Evolutionary conservation across 257 asterid species (phyloP).

Genomic region (Nemophila menziesii): DNA sequence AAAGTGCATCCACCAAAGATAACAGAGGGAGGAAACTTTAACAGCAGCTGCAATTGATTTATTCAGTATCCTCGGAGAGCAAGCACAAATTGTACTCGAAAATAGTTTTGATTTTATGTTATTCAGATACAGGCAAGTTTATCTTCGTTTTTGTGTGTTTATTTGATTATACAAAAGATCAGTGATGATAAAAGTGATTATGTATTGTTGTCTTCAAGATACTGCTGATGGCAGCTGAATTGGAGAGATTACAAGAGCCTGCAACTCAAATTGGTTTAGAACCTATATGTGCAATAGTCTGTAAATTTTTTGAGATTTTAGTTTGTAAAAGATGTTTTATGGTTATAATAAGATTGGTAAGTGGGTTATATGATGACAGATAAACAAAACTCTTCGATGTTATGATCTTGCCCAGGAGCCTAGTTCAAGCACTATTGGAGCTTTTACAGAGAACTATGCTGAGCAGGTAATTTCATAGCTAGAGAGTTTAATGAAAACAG

Average conservation of each 20-base stretch:
- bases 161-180: no score
- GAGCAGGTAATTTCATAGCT: slow-evolving; percentile 94
- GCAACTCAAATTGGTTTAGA: slow-evolving; percentile 97
- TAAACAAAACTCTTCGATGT: slow-evolving; percentile 89
- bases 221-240: slow-evolving; percentile 92
- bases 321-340: no score
- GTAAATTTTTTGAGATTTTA: slow-evolving; percentile 7
- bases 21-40: slow-evolving; percentile 88
- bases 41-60: slow-evolving; percentile 98
- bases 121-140: slow-evolving; percentile 85
- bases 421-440: slow-evolving; percentile 86
- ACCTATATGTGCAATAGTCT: slow-evolving; percentile 87
- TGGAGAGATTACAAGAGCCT: slow-evolving; percentile 86
- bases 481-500: no score
- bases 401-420: slow-evolving; percentile 92
- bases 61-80: slow-evolving; percentile 95
- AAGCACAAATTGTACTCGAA: slow-evolving; percentile 89
- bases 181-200: not conserved
- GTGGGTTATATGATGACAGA: slow-evolving; percentile 28
- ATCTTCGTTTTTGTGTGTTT: no score
- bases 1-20: slow-evolving; percentile 94
- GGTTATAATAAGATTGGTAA: no score
- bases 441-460: slow-evolving; percentile 87
- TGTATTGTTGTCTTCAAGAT: slow-evolving; percentile 40
- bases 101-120: slow-evolving; percentile 95